A percentile compares a stretch with the other conserved stretches of the same genome.
Evolutionary conservation across 2,329 filamentous ascomycete genomes (phyloP).

Genomic region (Penicillium sp.): DNA sequence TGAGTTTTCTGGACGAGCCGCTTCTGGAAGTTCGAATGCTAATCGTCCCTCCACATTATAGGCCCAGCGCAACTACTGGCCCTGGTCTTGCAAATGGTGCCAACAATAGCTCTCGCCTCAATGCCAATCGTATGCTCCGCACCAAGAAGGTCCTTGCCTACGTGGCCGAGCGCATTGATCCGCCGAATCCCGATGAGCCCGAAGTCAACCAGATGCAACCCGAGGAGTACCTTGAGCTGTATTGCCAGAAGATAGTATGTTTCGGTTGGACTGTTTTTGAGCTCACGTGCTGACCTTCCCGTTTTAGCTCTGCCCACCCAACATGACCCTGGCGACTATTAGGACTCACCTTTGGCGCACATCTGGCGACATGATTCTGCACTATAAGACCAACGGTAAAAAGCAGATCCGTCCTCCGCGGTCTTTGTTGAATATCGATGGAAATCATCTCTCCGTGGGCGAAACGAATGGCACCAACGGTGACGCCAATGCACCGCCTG

Average conservation of each 20-base stretch:
- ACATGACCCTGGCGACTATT: slow-evolving; percentile 92
- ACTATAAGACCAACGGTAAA: slow-evolving; percentile 90
- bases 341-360: slow-evolving; percentile 92
- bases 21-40: not conserved
- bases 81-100: slow-evolving; percentile 27
- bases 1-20: slow-evolving; percentile 37
- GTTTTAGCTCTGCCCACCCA: slow-evolving; percentile 61
- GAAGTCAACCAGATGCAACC: slow-evolving; percentile 68
- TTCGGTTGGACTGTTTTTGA: not conserved
- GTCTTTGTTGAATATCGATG: slow-evolving; percentile 23
- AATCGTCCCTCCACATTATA: slow-evolving; percentile 14
- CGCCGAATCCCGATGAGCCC: slow-evolving; percentile 61
- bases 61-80: slow-evolving; percentile 28
- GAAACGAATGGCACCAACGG: slow-evolving; percentile 27
- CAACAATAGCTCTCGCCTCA: slow-evolving; percentile 78
- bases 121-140: slow-evolving; percentile 94
- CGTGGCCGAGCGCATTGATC: slow-evolving; percentile 87
- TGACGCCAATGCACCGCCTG: slow-evolving; percentile 29
- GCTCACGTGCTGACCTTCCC: slow-evolving; percentile 20
- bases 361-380: slow-evolving; percentile 85
- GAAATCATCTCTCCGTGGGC: slow-evolving; percentile 15
- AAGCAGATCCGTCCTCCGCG: slow-evolving; percentile 54
- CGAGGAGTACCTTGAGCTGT: slow-evolving; percentile 92
- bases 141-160: slow-evolving; percentile 94
- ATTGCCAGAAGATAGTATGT: slow-evolving; percentile 87